phyloP scores from a whole-genome alignment of 208 protist species.

The Borovskyia barvae region DNA sequence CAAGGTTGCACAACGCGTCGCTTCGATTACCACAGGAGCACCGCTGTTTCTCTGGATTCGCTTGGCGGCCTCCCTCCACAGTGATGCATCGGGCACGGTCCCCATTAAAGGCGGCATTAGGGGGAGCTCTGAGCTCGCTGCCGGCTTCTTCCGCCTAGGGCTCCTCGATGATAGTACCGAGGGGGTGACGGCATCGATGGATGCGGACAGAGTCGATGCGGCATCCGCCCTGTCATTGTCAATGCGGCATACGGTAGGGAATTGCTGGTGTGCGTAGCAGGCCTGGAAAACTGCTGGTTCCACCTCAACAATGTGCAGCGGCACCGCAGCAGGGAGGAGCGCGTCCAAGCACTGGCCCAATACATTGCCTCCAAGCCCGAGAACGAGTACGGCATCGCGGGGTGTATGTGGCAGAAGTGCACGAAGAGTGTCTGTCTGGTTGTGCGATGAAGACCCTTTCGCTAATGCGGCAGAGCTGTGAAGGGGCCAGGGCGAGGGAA shows the following conservation, averaged over 20 bases:
- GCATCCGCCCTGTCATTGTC: neutral
- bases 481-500: too few relatives aligned
- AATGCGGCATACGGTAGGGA: constrained; percentile 26
- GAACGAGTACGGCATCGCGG: constrained; percentile 50
- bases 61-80: neutral
- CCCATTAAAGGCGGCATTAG: neutral
- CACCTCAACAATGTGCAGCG: constrained; percentile 77
- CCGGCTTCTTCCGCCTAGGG: too few relatives aligned
- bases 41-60: neutral
- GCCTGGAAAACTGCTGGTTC: constrained; percentile 66
- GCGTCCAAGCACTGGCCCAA: constrained; percentile 70
- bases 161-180: neutral
- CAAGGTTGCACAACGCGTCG: too few relatives aligned
- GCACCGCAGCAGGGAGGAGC: constrained; percentile 34
- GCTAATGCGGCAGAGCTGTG: too few relatives aligned
- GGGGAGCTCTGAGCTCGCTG: too few relatives aligned
- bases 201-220: too few relatives aligned
- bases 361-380: constrained; percentile 81
- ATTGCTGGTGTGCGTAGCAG: constrained; percentile 40
- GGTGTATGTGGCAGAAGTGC: constrained; percentile 17
- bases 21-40: neutral
- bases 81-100: neutral
- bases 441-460: too few relatives aligned
- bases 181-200: neutral
- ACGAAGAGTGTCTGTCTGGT: too few relatives aligned